Evolutionary conservation across 257 asterid species (phyloP).

Genomic region (Capsicum rhomboideum): DNA sequence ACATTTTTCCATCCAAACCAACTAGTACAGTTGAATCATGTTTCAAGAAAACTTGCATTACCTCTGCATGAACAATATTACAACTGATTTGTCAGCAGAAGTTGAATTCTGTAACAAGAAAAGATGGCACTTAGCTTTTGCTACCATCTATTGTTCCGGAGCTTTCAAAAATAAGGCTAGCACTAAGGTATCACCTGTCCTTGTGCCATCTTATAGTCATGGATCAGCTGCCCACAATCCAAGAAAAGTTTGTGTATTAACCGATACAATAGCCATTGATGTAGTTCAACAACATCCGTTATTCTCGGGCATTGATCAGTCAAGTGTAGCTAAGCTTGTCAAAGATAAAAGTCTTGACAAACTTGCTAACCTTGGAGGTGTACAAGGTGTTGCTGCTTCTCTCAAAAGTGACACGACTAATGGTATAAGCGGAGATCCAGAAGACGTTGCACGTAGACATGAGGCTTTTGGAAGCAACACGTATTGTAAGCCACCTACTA

Average conservation of each 20-base stretch:
- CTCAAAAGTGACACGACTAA: slow-evolving; percentile 6
- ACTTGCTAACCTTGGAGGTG: slow-evolving; percentile 20
- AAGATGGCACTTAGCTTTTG: slow-evolving; percentile 22
- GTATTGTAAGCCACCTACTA: slow-evolving; percentile 15
- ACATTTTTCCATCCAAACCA: too few relatives aligned
- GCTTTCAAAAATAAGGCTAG: slow-evolving; percentile 4
- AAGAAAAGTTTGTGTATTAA: background rate
- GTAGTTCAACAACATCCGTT: background rate
- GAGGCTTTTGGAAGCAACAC: slow-evolving; percentile 30
- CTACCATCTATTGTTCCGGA: slow-evolving; percentile 16
- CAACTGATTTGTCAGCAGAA: background rate
- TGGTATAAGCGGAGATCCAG: slow-evolving; percentile 19
- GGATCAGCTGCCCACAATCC: background rate
- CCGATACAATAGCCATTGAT: background rate
- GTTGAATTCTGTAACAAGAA: background rate
- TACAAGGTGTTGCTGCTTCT: slow-evolving; percentile 16
- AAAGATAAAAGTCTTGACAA: slow-evolving; percentile 17
- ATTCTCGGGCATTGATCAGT: slow-evolving; percentile 2
- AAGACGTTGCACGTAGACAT: slow-evolving; percentile 16
- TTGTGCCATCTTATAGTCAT: background rate
- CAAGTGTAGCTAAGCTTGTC: slow-evolving; percentile 21
- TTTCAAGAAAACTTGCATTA: background rate
- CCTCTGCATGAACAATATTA: background rate
- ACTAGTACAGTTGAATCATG: too few relatives aligned
- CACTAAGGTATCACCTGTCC: background rate